These are phyloP conservation scores for Pythium pyrilobum DNA, from an alignment of 352 stramenopile species.

Conservation along the genomic window DNA sequence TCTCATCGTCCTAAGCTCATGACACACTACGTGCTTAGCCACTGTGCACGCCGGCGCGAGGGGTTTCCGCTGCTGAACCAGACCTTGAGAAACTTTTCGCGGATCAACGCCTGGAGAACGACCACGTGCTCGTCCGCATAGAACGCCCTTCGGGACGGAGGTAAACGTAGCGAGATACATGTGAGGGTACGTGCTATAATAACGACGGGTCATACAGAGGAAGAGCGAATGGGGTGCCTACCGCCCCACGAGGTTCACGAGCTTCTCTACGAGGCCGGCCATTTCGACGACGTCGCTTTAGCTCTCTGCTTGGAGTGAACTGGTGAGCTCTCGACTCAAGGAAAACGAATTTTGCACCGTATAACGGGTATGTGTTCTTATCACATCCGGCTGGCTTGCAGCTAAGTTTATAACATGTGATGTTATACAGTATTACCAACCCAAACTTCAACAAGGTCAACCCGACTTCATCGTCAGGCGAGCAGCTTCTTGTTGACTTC, in stretches of 20 bases:
- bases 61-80: background rate
- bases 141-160: constrained; percentile 47
- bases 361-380: too few species aligned
- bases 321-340: background rate
- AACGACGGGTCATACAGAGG: too few species aligned
- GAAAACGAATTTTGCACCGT: too few species aligned
- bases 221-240: constrained; percentile 16
- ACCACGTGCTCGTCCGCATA: constrained; percentile 87
- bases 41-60: background rate
- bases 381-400: too few species aligned
- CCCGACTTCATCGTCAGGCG: background rate
- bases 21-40: background rate
- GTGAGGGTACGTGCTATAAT: too few species aligned
- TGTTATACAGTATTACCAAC: too few species aligned
- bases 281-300: constrained; percentile 21
- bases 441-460: background rate
- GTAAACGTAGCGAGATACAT: background rate
- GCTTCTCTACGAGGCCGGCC: constrained; percentile 83
- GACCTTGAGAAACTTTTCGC: constrained; percentile 87
- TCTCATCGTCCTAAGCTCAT: constrained; percentile 70
- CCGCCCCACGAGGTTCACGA: constrained; percentile 78
- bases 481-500: constrained; percentile 47
- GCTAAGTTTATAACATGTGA: background rate
- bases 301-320: too few species aligned
- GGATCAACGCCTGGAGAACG: constrained; percentile 79